Conservation (phyloP, 1,284 basidiomycete genomes). For the Trichosporon asahii region DNA sequence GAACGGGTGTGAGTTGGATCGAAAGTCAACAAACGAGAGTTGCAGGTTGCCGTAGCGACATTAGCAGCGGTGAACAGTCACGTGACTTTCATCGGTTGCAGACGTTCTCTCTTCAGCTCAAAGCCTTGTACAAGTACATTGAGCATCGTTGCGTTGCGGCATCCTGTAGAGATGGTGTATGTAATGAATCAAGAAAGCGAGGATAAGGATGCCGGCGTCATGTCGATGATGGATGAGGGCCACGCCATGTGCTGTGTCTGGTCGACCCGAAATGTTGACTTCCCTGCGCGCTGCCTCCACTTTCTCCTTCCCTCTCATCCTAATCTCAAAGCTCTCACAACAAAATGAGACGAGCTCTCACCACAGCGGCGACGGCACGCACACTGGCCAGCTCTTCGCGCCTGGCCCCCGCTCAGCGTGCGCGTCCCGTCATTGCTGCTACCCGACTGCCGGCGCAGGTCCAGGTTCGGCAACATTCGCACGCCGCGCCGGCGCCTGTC, state of each 20-base stretch:
- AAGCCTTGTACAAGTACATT: background rate
- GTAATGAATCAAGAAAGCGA: background rate
- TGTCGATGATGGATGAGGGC: too few relatives aligned
- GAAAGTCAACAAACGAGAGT: constrained; percentile 1
- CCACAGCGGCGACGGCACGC: background rate
- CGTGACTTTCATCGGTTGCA: background rate
- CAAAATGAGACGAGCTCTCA: constrained; percentile 13
- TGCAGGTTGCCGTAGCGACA: background rate
- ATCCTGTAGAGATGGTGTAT: background rate
- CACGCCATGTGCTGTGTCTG: background rate
- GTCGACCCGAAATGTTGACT: constrained; percentile 7
- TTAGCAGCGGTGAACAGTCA: background rate
- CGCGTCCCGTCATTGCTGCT: background rate
- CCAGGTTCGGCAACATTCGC: background rate
- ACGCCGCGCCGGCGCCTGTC: constrained; percentile 6
- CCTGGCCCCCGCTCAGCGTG: background rate
- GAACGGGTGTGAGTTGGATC: constrained; percentile 3
- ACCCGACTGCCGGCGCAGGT: background rate
- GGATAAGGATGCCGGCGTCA: too few relatives aligned
- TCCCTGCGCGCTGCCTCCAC: background rate
- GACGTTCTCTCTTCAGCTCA: too few relatives aligned
- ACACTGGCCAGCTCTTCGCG: background rate
- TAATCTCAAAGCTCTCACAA: background rate
- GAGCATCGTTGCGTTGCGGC: too few relatives aligned
- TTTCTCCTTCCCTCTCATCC: background rate